phyloP scores from a whole-genome alignment of 2,329 filamentous ascomycete species.

The Periglandula ipomoeae region DNA sequence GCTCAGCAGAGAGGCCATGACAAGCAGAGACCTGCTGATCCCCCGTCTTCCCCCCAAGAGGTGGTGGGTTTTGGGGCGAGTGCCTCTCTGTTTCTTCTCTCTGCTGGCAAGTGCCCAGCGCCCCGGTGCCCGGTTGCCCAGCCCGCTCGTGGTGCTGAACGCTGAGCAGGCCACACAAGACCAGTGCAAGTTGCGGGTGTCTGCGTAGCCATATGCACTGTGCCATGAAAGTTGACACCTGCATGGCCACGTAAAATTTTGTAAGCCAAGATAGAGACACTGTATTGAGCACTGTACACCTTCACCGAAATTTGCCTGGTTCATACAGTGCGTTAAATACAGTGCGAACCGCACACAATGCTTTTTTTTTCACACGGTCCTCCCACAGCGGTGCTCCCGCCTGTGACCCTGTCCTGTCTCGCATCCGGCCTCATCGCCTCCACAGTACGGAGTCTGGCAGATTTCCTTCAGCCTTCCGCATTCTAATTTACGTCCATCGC shows the following conservation, averaged over 20 bases:
- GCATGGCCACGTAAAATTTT: not conserved
- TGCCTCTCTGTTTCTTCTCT: not conserved
- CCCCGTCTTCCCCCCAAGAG: not conserved
- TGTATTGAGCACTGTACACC: not conserved
- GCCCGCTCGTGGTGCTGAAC: not conserved
- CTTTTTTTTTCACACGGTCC: not conserved
- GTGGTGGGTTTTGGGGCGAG: no score
- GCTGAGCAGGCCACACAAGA: not conserved
- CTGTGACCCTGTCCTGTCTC: constrained; percentile 5
- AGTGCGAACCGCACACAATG: no score
- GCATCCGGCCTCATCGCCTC: constrained; percentile 6
- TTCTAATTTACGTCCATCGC: constrained; percentile 15
- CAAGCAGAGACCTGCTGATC: constrained; percentile 5
- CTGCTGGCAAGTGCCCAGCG: no score
- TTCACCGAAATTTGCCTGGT: not conserved
- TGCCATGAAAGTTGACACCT: not conserved
- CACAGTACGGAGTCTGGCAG: constrained; percentile 3
- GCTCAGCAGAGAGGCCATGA: constrained; percentile 1
- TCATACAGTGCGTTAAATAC: not conserved
- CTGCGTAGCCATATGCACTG: not conserved
- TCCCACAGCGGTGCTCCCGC: not conserved
- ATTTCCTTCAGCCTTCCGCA: constrained; percentile 6
- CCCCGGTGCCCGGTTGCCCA: not conserved
- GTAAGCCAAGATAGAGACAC: not conserved
- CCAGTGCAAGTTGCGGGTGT: no score